Evolutionary conservation across 2,329 filamentous ascomycete genomes (phyloP).

Genomic region (Beauveria sp.): DNA sequence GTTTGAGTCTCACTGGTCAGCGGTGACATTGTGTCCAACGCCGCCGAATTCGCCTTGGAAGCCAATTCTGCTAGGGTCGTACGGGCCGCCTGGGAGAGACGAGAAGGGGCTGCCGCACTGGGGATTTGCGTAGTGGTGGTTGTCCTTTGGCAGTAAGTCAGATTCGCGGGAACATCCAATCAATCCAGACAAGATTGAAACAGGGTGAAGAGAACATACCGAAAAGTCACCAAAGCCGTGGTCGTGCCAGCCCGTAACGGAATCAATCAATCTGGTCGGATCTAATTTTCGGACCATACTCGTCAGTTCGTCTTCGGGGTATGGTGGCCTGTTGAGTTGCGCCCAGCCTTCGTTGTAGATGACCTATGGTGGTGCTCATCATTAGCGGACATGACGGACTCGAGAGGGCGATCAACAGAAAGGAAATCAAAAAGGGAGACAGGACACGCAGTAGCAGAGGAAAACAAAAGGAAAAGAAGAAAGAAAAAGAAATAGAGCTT

Average conservation of each 20-base stretch:
- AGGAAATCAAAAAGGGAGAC: background rate
- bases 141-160: slow-evolving; percentile 38
- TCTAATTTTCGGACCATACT: slow-evolving; percentile 49
- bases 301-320: slow-evolving; percentile 51
- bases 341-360: slow-evolving; percentile 71
- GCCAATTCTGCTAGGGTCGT: slow-evolving; percentile 52
- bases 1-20: slow-evolving; percentile 42
- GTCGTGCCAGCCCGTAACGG: slow-evolving; percentile 59
- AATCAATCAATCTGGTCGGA: slow-evolving; percentile 55
- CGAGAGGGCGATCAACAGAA: too few species aligned
- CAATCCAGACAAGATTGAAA: background rate
- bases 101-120: slow-evolving; percentile 66
- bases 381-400: background rate
- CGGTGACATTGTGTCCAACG: slow-evolving; percentile 56
- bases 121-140: slow-evolving; percentile 64
- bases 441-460: background rate
- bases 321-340: slow-evolving; percentile 40
- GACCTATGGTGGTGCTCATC: slow-evolving; percentile 25
- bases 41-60: slow-evolving; percentile 68
- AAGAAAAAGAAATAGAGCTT: slow-evolving; percentile 13
- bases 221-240: slow-evolving; percentile 60
- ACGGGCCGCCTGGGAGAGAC: slow-evolving; percentile 47
- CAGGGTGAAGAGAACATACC: slow-evolving; percentile 16
- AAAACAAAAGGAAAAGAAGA: background rate
- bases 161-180: background rate